Base-by-base conservation (phyloP, 2,329 filamentous ascomycete species). In the Colletotrichum sojae region DNA sequence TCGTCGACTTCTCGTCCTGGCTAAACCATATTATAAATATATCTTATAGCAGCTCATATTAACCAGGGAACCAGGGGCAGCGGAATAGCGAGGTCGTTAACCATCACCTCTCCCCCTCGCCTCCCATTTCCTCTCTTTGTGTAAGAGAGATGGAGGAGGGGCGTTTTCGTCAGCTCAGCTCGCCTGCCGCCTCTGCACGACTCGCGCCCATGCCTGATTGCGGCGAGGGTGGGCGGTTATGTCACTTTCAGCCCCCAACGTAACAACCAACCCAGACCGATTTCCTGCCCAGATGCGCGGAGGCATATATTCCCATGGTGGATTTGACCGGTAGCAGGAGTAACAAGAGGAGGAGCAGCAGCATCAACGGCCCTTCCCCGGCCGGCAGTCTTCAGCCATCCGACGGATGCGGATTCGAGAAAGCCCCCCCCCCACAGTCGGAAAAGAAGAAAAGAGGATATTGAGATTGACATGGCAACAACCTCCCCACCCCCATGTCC, bases 181-280 rank as follows among this genome's bases (percentile, higher is more conserved):
- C 55, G 52, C 25, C 40, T 55, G 57, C 43, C 20, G 18, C 45
- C 51, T 53, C 49, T 18, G 63, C 66, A 66, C 58, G 66, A 66
- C 54, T 69, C 61, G 61, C 25, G 49, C 25, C 43, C 66, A 49
- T 59, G 61, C 61, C 49, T 51, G 54, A 59, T 45, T 59, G 48
- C 54, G 43, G 62, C 55, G 51, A 66, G 18, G 13, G 4, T 20
- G 31, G 31, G 39, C 52, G 22, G 36, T 22, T 66, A 60, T 66
- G 67, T 66, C 67, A 69, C 55, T 61, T 36, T 66, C 36, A 46
- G 55, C 55, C 66, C 55, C 49, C 61, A 64, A 66, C 31, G 8
- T 8, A 36, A 36, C 61, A 59, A 66, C 27, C 43, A 60, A 56
- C 67, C 62, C 49, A 36, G 31, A 36, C 31, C 31, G 5, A 36